Evolutionary conservation across 2,329 filamentous ascomycete species (phyloP).

Genomic region (Penicillium palitans): DNA sequence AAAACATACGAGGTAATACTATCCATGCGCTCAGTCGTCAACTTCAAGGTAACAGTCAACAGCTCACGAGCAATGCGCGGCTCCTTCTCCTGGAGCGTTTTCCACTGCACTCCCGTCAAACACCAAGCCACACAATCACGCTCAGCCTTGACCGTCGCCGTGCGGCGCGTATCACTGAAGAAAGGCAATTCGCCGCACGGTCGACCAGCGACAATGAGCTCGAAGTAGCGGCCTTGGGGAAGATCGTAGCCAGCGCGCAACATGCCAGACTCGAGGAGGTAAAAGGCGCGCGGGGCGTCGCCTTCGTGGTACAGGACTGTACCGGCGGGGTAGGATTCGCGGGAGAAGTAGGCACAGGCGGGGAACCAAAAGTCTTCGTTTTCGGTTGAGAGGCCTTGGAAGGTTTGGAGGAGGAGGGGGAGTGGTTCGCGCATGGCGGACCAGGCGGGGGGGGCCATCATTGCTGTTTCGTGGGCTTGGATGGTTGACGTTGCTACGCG

Average conservation of each 20-base stretch:
- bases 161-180: conserved; percentile 85
- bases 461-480: conserved; percentile 53
- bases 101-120: conserved; percentile 72
- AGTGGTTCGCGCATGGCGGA: conserved; percentile 86
- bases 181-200: conserved; percentile 96
- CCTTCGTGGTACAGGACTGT: conserved; percentile 76
- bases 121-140: conserved; percentile 80
- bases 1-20: conserved; percentile 59
- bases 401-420: conserved; percentile 90
- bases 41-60: conserved; percentile 81
- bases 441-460: conserved; percentile 65
- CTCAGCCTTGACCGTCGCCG: conserved; percentile 82
- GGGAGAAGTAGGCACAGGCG: conserved; percentile 71
- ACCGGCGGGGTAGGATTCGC: conserved; percentile 66
- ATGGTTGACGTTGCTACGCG: conserved; percentile 76
- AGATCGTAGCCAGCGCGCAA: conserved; percentile 86
- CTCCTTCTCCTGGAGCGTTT: conserved; percentile 68
- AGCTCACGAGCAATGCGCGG: conserved; percentile 80
- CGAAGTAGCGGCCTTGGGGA: conserved; percentile 83
- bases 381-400: conserved; percentile 78
- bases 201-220: conserved; percentile 90
- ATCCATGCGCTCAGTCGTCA: conserved; percentile 92
- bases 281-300: conserved; percentile 78
- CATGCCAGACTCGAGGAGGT: conserved; percentile 85
- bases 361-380: conserved; percentile 97